These are phyloP conservation scores for Talaromyces sp. DNA, from an alignment of 2,329 filamentous ascomycete species.

Conservation along the genomic window DNA sequence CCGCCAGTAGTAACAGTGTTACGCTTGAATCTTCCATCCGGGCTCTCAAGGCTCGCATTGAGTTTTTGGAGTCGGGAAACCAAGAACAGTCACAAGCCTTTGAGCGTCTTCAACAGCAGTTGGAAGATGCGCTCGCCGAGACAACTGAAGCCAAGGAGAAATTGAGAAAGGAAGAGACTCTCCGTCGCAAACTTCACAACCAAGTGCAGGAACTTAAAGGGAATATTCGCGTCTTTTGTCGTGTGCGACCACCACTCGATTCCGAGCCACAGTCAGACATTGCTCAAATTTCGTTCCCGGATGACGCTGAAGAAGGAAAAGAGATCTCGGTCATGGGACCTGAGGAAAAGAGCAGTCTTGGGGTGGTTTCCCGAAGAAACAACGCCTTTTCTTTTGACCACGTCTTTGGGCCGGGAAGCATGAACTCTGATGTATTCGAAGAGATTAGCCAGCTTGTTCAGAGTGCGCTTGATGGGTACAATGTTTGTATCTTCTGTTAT, in stretches of 20 bases:
- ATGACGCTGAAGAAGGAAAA: constrained; percentile 73
- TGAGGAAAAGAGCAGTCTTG: constrained; percentile 77
- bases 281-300: constrained; percentile 74
- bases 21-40: constrained; percentile 70
- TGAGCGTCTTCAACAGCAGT: constrained; percentile 69
- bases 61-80: constrained; percentile 84
- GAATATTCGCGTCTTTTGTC: constrained; percentile 97
- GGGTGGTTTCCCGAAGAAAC: constrained; percentile 68
- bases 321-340: constrained; percentile 80
- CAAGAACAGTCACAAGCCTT: constrained; percentile 86
- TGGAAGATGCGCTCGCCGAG: constrained; percentile 68
- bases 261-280: constrained; percentile 54
- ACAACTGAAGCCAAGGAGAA: constrained; percentile 72
- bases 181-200: constrained; percentile 89
- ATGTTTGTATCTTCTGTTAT: constrained; percentile 98
- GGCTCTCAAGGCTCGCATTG: constrained; percentile 72
- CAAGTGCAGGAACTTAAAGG: constrained; percentile 97
- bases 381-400: constrained; percentile 89
- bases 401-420: constrained; percentile 72
- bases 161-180: constrained; percentile 82
- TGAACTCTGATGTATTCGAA: constrained; percentile 84
- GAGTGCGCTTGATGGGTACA: constrained; percentile 93
- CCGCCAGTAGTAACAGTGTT: constrained; percentile 56
- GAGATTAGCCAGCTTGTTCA: constrained; percentile 97
- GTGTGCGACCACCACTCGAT: constrained; percentile 71